A percentile compares a stretch with the other conserved stretches of the same genome.
These are phyloP conservation scores for Coriolopsis trogii DNA, from an alignment of 1,284 basidiomycete genomes.

Conservation along the genomic window DNA sequence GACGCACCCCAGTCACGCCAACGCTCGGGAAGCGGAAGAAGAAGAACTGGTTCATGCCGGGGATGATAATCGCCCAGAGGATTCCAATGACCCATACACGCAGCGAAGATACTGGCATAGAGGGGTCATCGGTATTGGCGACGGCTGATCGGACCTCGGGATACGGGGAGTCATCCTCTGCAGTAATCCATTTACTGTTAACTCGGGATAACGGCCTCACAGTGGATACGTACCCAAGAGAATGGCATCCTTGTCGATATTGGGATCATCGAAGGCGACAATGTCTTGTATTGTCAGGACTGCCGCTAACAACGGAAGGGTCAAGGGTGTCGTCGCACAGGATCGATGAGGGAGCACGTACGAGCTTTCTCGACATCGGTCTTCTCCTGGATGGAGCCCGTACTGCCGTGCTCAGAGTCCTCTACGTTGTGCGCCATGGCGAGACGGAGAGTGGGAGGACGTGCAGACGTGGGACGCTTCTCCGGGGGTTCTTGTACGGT, in stretches of 20 bases:
- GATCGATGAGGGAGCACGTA: background rate
- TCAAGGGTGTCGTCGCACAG: too few relatives aligned
- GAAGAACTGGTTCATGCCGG: conserved; percentile 50
- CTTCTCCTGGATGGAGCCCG: conserved; percentile 56
- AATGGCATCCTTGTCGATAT: conserved; percentile 35
- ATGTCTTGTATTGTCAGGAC: conserved; percentile 17
- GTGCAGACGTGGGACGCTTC: conserved; percentile 10
- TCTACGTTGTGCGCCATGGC: conserved; percentile 25
- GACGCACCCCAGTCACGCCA: conserved; percentile 31
- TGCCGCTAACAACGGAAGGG: too few relatives aligned
- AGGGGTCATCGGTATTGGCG: conserved; percentile 63
- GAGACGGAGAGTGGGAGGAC: conserved; percentile 12
- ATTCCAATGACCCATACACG: conserved; percentile 61
- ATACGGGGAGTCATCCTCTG: conserved; percentile 58
- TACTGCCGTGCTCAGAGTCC: conserved; percentile 22
- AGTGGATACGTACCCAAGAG: conserved; percentile 24
- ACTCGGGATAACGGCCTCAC: background rate
- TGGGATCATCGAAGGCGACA: conserved; percentile 59
- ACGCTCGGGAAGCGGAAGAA: conserved; percentile 42
- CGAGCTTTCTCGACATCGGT: conserved; percentile 43
- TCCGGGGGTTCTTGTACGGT: conserved; percentile 23
- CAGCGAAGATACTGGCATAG: conserved; percentile 60
- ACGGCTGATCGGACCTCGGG: conserved; percentile 69
- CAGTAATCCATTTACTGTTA: background rate
- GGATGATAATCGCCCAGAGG: conserved; percentile 48